These are phyloP conservation scores for Arthrobotrys conoides DNA, from an alignment of 2,329 filamentous ascomycete species.

Conservation along the genomic window DNA sequence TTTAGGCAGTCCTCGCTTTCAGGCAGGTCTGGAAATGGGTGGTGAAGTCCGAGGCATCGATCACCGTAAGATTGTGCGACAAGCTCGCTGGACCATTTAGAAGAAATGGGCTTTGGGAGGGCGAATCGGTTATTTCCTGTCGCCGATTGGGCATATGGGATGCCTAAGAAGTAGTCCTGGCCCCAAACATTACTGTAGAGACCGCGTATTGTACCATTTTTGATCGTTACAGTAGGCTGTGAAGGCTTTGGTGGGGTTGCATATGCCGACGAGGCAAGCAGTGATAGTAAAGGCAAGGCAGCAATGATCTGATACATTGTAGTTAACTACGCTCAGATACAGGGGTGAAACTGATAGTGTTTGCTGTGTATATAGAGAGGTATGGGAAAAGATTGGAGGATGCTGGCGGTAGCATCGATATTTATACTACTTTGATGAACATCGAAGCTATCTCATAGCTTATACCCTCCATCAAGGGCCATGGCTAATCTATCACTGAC, in stretches of 20 bases:
- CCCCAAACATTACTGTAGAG: conserved; percentile 67
- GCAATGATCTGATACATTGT: conserved; percentile 29
- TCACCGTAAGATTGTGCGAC: conserved; percentile 39
- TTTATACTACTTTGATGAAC: neutral
- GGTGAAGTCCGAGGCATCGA: conserved; percentile 64
- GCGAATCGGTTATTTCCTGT: conserved; percentile 70
- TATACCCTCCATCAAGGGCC: neutral
- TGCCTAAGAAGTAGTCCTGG: conserved; percentile 72
- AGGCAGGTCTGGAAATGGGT: conserved; percentile 64
- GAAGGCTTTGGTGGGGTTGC: conserved; percentile 10
- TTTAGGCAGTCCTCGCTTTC: conserved; percentile 66
- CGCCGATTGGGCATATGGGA: conserved; percentile 74
- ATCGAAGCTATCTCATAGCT: neutral
- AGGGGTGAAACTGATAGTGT: neutral
- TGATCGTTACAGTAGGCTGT: conserved; percentile 28
- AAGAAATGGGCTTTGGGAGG: conserved; percentile 65
- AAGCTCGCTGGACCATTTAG: conserved; percentile 61
- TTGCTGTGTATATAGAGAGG: neutral
- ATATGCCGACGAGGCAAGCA: conserved; percentile 5
- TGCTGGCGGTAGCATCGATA: neutral
- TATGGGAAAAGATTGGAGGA: neutral
- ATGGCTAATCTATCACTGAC: neutral
- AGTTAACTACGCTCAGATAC: neutral
- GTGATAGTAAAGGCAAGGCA: conserved; percentile 27
- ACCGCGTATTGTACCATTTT: conserved; percentile 71